Base-by-base conservation (phyloP, 2,329 filamentous ascomycete species). In the Xylaria sp. region DNA sequence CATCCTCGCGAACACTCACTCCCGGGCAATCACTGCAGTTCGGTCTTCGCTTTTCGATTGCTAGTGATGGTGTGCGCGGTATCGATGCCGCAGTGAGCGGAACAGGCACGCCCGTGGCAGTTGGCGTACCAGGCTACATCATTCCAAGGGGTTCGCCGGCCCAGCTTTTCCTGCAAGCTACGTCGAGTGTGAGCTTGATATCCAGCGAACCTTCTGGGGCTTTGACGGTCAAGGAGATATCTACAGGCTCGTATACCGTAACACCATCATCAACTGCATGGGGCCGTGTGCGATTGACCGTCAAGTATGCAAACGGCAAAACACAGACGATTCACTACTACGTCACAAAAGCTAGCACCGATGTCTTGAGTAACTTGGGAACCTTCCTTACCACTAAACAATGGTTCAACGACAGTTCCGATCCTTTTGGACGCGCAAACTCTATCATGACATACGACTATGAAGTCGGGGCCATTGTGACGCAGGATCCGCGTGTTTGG, bases 371-470 rank as follows among this genome's bases (percentile, higher is more conserved):
- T 1, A 78, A 83, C 25, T 74, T 87, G 0, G 84, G 84, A 0
- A 70, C 70, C 5, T 88, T 87, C 66, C 77, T 85, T n/a, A 83
- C 82, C 1, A 84, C 80, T 0, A 74, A 81, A 2, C 81, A 84
- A 47, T 85, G 80, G 77, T 87, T 80, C 71, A 80, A 76, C 4
- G 72, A 85, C 55, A 76, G 76, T 0, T 78, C 78, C 0, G 86
- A 88, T 59, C 82, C 83, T 0, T 88, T 88, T 64, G 73, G 78
- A 1, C 78, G 86, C 31, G 78, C 80, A 0, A 82, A 83, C 0
- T 87, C 85, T 0, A 78, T 86, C 60, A 83, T 88, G 73, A 82
- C 80, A 0, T 88, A 87, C 64, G 84, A 88, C 67, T 82, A 74
- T 70, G 84, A 79, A 72, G 79, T 66, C 2, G 71, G 72, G 5